Conservation (phyloP, 1,139 yeast genomes). For the Suhomyces bribrorum region DNA sequence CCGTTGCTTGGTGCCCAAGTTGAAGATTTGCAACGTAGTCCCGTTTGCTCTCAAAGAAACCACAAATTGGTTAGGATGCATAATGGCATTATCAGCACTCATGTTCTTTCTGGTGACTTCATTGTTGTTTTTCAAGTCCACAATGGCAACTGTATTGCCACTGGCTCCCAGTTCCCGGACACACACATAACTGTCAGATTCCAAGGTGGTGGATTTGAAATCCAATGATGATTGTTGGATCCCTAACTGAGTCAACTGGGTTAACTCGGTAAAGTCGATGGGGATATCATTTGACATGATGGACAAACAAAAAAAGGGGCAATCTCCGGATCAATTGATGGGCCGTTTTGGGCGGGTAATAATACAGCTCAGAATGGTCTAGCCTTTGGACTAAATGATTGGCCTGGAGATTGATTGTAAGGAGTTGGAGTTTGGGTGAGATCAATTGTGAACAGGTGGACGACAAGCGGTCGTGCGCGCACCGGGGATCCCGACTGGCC, state of each 20-base stretch:
- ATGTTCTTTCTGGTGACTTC: constrained; percentile 83
- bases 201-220: constrained; percentile 91
- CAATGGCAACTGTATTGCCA: constrained; percentile 89
- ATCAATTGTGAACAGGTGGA: constrained; percentile 10
- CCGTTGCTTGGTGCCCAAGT: constrained; percentile 83
- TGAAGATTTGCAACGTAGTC: constrained; percentile 91
- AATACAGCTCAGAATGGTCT: constrained; percentile 3
- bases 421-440: constrained; percentile 2
- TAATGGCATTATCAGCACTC: constrained; percentile 97
- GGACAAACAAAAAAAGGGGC: constrained; percentile 1
- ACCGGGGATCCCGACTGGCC: background rate
- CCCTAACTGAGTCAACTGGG: constrained; percentile 83
- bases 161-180: constrained; percentile 75
- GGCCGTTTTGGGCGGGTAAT: constrained; percentile 1
- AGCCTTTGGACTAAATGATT: constrained; percentile 4
- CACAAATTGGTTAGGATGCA: constrained; percentile 88
- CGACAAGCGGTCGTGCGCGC: constrained; percentile 8
- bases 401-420: constrained; percentile 3
- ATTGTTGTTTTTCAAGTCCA: constrained; percentile 75
- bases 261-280: constrained; percentile 93
- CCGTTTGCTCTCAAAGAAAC: constrained; percentile 96
- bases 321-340: constrained; percentile 8
- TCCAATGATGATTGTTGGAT: constrained; percentile 82
- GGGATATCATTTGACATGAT: constrained; percentile 66
- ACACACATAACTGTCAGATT: constrained; percentile 88